Conservation (phyloP, 129 eudicot species). For the Tanacetum coccineum region DNA sequence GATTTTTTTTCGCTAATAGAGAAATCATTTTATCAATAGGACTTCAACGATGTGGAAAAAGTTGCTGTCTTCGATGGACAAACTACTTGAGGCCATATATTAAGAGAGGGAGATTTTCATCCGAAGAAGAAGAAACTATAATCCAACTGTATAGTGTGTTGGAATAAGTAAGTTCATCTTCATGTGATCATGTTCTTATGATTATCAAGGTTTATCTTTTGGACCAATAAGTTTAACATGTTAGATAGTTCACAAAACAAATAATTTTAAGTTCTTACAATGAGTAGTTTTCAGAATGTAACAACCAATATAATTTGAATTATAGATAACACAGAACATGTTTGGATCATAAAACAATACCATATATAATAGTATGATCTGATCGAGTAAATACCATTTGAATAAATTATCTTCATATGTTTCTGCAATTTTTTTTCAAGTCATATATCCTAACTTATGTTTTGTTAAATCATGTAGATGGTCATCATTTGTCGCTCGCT, state of each 20-base stretch:
- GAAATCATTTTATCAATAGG: conserved; percentile 25
- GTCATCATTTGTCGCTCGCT: conserved; percentile 69
- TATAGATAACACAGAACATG: no score
- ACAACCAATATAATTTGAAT: no score
- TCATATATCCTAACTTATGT: background rate
- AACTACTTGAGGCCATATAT: conserved; percentile 87
- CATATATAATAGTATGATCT: no score
- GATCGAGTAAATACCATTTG: conserved; percentile 1
- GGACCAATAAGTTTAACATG: no score
- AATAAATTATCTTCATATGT: background rate
- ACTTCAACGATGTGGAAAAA: conserved; percentile 78
- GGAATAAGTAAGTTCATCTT: conserved; percentile 58
- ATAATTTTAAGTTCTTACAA: no score
- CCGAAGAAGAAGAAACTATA: conserved; percentile 84
- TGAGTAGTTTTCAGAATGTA: no score
- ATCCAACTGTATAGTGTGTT: conserved; percentile 72
- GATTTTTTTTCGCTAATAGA: background rate
- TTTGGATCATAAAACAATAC: no score
- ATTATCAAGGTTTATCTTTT: background rate
- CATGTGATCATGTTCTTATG: background rate
- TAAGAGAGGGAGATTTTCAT: conserved; percentile 79
- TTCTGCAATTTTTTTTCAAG: background rate
- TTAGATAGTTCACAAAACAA: no score
- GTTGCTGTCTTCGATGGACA: conserved; percentile 85
- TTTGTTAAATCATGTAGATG: conserved; percentile 42